Conservation (phyloP, 176 grass and related monocot genomes). For the Ananas comosus region DNA sequence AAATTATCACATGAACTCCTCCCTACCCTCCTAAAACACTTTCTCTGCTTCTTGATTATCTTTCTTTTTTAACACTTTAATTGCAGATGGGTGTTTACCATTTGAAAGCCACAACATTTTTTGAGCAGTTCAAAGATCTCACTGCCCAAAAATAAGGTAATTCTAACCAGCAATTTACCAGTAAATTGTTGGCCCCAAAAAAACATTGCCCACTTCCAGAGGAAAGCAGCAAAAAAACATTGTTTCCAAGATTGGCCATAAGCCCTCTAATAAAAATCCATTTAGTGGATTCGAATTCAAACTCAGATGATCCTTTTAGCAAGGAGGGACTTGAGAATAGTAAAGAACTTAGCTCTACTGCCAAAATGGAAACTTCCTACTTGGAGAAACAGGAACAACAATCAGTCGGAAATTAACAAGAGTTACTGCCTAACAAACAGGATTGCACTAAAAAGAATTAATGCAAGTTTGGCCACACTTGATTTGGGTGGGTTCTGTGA, state of each 20-base stretch:
- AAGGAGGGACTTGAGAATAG: conserved; percentile 32
- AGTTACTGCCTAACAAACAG: conserved; percentile 19
- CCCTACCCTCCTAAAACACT: too few species aligned
- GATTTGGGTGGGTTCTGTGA: conserved; percentile 69
- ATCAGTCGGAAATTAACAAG: too few species aligned
- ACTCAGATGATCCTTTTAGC: conserved; percentile 37
- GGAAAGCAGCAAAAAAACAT: conserved; percentile 56
- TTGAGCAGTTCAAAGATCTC: too few species aligned
- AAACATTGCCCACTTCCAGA: conserved; percentile 34
- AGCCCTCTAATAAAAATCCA: conserved; percentile 72
- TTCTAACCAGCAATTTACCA: conserved; percentile 41
- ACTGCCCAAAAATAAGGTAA: conserved; percentile 19
- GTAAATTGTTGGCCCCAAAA: conserved; percentile 33
- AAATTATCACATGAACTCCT: too few species aligned
- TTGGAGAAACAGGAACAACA: conserved; percentile 11
- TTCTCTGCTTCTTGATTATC: background rate
- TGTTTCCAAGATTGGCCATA: conserved; percentile 46
- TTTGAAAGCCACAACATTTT: conserved; percentile 33
- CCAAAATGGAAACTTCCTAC: background rate
- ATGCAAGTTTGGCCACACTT: conserved; percentile 49
- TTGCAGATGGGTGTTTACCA: conserved; percentile 44
- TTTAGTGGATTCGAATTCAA: conserved; percentile 59
- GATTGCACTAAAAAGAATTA: background rate
- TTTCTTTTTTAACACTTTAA: conserved; percentile 7
- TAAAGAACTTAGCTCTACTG: conserved; percentile 13